Evolutionary conservation across 2,329 filamentous ascomycete species (phyloP).

Genomic region (Fusarium bactridioides): DNA sequence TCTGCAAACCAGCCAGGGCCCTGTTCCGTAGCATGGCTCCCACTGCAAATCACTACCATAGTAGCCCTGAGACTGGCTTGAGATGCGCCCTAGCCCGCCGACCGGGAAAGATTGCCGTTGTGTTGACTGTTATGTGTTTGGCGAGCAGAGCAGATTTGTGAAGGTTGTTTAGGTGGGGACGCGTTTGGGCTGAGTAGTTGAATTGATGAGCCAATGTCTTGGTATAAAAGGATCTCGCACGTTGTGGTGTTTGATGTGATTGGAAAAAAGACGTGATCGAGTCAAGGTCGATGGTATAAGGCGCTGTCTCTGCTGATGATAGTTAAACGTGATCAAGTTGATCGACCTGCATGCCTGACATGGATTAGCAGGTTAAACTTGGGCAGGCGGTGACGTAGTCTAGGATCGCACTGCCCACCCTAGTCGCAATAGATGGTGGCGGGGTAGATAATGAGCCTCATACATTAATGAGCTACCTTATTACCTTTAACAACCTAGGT

Average conservation of each 20-base stretch:
- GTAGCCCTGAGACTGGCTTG: slow-evolving; percentile 37
- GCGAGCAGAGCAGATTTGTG: slow-evolving; percentile 17
- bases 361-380: slow-evolving; percentile 23
- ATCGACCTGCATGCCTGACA: slow-evolving; percentile 7
- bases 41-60: slow-evolving; percentile 37
- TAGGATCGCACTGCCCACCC: slow-evolving; percentile 31
- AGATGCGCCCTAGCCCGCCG: slow-evolving; percentile 28
- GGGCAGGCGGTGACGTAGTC: slow-evolving; percentile 42
- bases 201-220: background rate
- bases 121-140: background rate
- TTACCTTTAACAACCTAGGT: background rate
- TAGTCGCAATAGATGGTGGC: slow-evolving; percentile 26
- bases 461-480: background rate
- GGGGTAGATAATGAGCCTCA: slow-evolving; percentile 32
- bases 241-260: background rate
- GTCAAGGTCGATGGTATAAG: background rate
- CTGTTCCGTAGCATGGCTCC: slow-evolving; percentile 62
- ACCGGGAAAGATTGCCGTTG: background rate
- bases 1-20: slow-evolving; percentile 79
- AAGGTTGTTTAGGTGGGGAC: background rate
- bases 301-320: slow-evolving; percentile 4
- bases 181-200: background rate
- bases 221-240: background rate
- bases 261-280: background rate
- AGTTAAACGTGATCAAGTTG: slow-evolving; percentile 34